Evolutionary conservation across 2,329 filamentous ascomycete genomes (phyloP).

Genomic region (Xylariaceae sp.): DNA sequence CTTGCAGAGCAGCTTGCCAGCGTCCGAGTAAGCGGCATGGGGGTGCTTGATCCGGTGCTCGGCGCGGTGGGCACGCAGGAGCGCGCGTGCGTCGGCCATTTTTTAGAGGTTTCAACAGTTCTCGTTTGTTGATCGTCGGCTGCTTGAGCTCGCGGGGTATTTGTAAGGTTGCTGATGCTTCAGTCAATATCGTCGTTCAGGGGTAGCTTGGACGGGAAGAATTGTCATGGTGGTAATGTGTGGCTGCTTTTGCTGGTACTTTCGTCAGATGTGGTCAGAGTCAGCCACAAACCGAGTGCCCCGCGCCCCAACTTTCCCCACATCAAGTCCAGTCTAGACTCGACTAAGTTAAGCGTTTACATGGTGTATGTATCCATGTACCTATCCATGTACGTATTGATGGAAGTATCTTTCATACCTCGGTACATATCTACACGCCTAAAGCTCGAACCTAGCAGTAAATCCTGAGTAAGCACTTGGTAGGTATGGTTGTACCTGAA

Average conservation of each 20-base stretch:
- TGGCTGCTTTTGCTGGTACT: conserved; percentile 7
- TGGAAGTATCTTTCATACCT: background rate
- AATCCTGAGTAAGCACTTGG: too few relatives aligned
- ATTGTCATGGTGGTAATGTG: conserved; percentile 10
- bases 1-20: conserved; percentile 69
- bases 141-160: background rate
- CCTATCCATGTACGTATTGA: too few relatives aligned
- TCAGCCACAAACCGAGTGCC: conserved; percentile 17
- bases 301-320: conserved; percentile 4
- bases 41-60: conserved; percentile 73
- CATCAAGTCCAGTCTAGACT: background rate
- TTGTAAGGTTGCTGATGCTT: background rate
- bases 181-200: conserved; percentile 5
- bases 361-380: too few relatives aligned
- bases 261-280: conserved; percentile 10
- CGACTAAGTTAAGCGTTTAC: background rate
- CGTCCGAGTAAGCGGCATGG: conserved; percentile 67
- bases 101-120: conserved; percentile 1
- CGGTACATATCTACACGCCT: background rate
- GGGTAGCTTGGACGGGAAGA: background rate
- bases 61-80: conserved; percentile 77
- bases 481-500: too few relatives aligned
- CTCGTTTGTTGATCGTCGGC: background rate
- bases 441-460: too few relatives aligned
- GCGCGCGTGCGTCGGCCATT: conserved; percentile 80